These are phyloP conservation scores for Colletotrichum sansevieriae DNA, from an alignment of 2,329 filamentous ascomycete species.

Conservation along the genomic window DNA sequence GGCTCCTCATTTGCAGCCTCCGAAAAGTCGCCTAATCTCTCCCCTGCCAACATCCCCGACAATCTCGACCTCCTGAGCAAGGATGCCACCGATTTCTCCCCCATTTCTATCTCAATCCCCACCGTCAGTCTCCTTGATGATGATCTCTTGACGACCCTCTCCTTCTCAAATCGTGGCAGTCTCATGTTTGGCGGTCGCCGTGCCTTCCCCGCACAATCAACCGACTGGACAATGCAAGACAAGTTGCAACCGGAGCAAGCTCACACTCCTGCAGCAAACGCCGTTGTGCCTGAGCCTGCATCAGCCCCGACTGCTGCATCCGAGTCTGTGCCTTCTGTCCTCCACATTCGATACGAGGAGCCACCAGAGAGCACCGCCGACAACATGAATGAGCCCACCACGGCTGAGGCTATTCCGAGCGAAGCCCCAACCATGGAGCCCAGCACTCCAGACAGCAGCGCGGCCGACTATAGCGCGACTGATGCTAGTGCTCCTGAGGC, in stretches of 20 bases:
- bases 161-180: conserved; percentile 74
- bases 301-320: conserved; percentile 19
- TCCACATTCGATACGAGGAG: conserved; percentile 37
- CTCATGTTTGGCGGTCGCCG: conserved; percentile 66
- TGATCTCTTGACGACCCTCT: conserved; percentile 67
- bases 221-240: conserved; percentile 27
- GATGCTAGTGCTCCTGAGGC: not conserved
- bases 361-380: conserved; percentile 19
- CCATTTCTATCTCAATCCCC: conserved; percentile 69
- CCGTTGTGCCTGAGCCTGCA: not conserved
- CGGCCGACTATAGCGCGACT: not conserved
- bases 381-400: conserved; percentile 13
- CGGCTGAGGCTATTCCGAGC: not conserved
- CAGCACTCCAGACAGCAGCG: not conserved
- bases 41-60: conserved; percentile 41
- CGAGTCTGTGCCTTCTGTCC: conserved; percentile 23
- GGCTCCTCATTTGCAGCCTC: conserved; percentile 41
- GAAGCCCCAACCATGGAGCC: conserved; percentile 26
- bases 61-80: conserved; percentile 45
- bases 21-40: conserved; percentile 41
- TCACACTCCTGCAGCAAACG: not conserved
- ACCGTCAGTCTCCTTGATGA: conserved; percentile 69
- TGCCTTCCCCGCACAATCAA: conserved; percentile 33
- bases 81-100: conserved; percentile 55
- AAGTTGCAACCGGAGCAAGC: conserved; percentile 23